Conservation (phyloP, 1,284 basidiomycete species). For the Malassezia brasiliensis region DNA sequence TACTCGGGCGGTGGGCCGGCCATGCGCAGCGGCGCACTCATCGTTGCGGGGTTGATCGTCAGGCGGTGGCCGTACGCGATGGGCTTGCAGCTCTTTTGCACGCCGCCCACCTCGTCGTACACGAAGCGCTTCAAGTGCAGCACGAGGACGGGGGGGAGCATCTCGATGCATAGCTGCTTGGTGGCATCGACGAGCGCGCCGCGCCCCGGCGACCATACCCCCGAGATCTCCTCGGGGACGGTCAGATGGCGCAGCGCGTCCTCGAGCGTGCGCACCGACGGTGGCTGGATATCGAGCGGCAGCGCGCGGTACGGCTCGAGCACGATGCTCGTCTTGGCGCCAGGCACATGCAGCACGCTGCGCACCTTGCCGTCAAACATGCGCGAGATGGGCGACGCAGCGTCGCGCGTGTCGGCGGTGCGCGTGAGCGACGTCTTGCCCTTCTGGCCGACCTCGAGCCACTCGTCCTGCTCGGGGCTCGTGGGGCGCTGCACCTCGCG, state of each 20-base stretch:
- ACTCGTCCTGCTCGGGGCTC: slow-evolving; percentile 52
- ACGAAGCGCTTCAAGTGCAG: slow-evolving; percentile 87
- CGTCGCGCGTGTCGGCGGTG: slow-evolving; percentile 64
- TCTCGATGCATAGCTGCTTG: slow-evolving; percentile 78
- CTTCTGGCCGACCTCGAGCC: slow-evolving; percentile 87
- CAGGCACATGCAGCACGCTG: slow-evolving; percentile 70
- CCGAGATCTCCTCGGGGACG: slow-evolving; percentile 69
- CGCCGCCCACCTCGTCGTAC: slow-evolving; percentile 73
- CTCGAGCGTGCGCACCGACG: slow-evolving; percentile 66
- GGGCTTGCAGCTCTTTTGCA: slow-evolving; percentile 75
- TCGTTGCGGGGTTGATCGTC: slow-evolving; percentile 54
- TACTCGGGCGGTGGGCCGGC: slow-evolving; percentile 57
- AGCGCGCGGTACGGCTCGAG: slow-evolving; percentile 87
- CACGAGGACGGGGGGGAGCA: slow-evolving; percentile 73
- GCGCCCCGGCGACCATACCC: slow-evolving; percentile 52
- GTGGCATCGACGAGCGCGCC: slow-evolving; percentile 62
- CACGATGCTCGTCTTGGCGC: slow-evolving; percentile 71
- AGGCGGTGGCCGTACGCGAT: slow-evolving; percentile 69
- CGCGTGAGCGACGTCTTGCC: slow-evolving; percentile 75
- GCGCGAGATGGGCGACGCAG: slow-evolving; percentile 66
- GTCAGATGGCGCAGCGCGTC: slow-evolving; percentile 74
- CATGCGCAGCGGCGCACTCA: slow-evolving; percentile 26
- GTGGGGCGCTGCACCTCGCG: slow-evolving; percentile 45
- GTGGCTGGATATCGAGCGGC: slow-evolving; percentile 68
- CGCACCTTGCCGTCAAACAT: slow-evolving; percentile 90